Evolutionary conservation across 2,329 filamentous ascomycete genomes (phyloP), one percentile per base, ranked within the genome.

Genomic region (Cercospora sp.): DNA sequence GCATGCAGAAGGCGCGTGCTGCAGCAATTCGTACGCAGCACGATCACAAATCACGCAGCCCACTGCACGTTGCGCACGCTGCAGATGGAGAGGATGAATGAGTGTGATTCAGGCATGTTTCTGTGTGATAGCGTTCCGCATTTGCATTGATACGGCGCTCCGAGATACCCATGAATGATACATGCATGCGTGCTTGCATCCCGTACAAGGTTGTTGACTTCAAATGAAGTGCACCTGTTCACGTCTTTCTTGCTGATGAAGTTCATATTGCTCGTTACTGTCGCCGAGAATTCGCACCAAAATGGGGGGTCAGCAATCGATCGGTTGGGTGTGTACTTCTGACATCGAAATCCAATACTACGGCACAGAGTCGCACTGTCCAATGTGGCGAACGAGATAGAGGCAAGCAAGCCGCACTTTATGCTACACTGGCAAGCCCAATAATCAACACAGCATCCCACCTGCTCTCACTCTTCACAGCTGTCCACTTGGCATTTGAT

Each of bases 31-130:
- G 70, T 18, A 59, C 69, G 31, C 67, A 71, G 66, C 68, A 55
- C 23, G 73, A 74, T 48, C 58, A 61, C 30, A 73, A 68, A 60
- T 33, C 67, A 2, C 58, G 70, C 33, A 74, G 73, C 66, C 73
- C 73, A 36, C 53, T 75, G 63, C 68, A 67, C 60, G 67, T 64
- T 45, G 63, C 62, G 28, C 62, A 64, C 13, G 10, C 48, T 8
- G 30, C 31, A 10, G 13, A 16, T 12, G 42, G 23, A 12, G 39
- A 51, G n/a, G 28, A 42, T 30, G 62, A 64, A 16, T 61, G 36
- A 61, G 33, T 23, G 18, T 20, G 45, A 13, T 4, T 10, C 48
- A n/a, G 20, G 18, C 23, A 26, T 23, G 20, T 42, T 13, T 30
- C 31, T 20, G 30, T 48, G 20, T 61, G 36, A 61, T 31, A 61